Conservation (phyloP, 2,329 filamentous ascomycete genomes). For the Mycosphaerelloides madeirae region DNA sequence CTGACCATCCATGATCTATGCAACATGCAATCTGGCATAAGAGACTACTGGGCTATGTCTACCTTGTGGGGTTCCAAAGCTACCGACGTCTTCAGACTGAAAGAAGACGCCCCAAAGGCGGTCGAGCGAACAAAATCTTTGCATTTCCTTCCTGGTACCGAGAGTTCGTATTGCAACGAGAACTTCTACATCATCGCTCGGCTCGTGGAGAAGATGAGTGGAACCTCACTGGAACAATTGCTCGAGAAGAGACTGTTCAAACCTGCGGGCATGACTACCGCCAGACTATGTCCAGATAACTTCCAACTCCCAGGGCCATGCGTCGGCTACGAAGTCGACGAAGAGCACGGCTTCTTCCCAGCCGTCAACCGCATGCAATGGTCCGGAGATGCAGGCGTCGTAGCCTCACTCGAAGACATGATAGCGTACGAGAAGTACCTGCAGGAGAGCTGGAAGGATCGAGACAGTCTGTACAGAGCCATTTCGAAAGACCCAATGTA, state of each 20-base stretch:
- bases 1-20: constrained; percentile 37
- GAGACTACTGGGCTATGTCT: constrained; percentile 43
- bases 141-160: constrained; percentile 42
- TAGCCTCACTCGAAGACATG: constrained; percentile 44
- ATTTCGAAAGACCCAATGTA: constrained; percentile 29
- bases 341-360: constrained; percentile 34
- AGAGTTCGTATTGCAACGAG: constrained; percentile 43
- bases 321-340: constrained; percentile 43
- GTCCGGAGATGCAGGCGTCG: constrained; percentile 44
- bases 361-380: constrained; percentile 43
- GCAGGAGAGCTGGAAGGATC: constrained; percentile 30
- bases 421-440: constrained; percentile 43
- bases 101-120: constrained; percentile 28
- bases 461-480: constrained; percentile 34
- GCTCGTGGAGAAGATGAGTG: constrained; percentile 37
- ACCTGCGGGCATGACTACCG: constrained; percentile 42
- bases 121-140: constrained; percentile 32
- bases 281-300: constrained; percentile 37
- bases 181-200: constrained; percentile 41
- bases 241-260: constrained; percentile 37
- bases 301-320: constrained; percentile 36
- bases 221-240: constrained; percentile 33
- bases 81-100: constrained; percentile 38
- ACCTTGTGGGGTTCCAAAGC: constrained; percentile 41
- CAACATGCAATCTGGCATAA: constrained; percentile 42